Evolutionary conservation across 1,284 basidiomycete species (phyloP).

Genomic region (Fistulina hepatica): DNA sequence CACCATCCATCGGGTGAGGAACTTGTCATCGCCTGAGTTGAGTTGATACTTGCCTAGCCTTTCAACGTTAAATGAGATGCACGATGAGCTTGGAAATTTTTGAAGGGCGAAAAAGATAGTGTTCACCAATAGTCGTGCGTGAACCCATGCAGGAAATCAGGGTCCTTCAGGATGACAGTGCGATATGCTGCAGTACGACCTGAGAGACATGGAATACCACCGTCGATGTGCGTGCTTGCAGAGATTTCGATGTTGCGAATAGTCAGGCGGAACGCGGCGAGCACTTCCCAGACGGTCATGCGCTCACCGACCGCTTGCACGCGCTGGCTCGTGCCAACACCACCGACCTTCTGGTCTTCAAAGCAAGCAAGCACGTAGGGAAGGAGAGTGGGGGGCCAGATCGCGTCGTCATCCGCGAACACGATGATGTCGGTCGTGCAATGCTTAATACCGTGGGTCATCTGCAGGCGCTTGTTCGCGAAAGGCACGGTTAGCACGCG

Average conservation of each 20-base stretch:
- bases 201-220: slow-evolving; percentile 83
- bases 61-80: too few relatives aligned
- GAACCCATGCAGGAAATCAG: slow-evolving; percentile 84
- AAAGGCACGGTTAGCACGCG: slow-evolving; percentile 84
- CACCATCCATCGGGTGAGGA: slow-evolving; percentile 94
- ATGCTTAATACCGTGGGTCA: slow-evolving; percentile 85
- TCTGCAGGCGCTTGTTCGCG: slow-evolving; percentile 88
- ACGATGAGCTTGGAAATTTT: too few relatives aligned
- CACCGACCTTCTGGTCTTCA: slow-evolving; percentile 87
- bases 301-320: slow-evolving; percentile 67
- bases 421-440: slow-evolving; percentile 88
- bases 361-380: slow-evolving; percentile 83
- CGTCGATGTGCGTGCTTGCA: slow-evolving; percentile 83
- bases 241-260: slow-evolving; percentile 91
- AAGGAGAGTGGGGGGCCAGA: slow-evolving; percentile 84
- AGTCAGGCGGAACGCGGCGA: slow-evolving; percentile 83
- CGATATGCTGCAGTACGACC: slow-evolving; percentile 88
- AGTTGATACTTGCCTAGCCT: slow-evolving; percentile 86
- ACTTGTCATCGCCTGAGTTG: slow-evolving; percentile 90
- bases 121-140: slow-evolving; percentile 92
- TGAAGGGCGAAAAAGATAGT: too few relatives aligned
- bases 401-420: slow-evolving; percentile 92
- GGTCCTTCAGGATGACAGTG: slow-evolving; percentile 88
- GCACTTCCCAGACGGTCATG: slow-evolving; percentile 90
- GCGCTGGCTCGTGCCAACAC: slow-evolving; percentile 83